Evolutionary conservation across 768 basidiomycete species (phyloP), one percentile per base, ranked within the genome.

Genomic region (Tulasnella calospora): DNA sequence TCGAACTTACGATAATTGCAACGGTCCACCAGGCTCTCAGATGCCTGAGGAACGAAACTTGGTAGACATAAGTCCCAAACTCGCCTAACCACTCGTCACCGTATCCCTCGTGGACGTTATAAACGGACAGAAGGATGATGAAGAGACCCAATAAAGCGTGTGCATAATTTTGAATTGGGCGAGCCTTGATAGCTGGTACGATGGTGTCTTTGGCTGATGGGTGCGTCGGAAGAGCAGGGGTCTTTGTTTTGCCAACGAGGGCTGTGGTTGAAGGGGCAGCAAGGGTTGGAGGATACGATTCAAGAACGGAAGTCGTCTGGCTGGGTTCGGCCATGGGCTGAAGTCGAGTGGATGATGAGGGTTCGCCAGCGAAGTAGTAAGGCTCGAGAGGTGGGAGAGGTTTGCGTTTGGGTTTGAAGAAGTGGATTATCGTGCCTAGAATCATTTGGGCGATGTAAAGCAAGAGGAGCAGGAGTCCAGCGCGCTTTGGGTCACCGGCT

Each of bases 51-150:
- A 40, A 35, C 13, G 27, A 5, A 6, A n/a, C 46, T 12, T 38
- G 35, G 8, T 17, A 2, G 4, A 44, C 73, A 6, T 17, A 6
- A 23, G 41, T 44, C 36, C 75, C 75, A 67, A 76, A 76, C 46
- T 35, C 36, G 21, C 30, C 27, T 35, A 77, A 5, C 81, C 81
- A 80, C 40, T 79, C 79, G 5, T 30, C n/a, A 10, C 57, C 19
- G 44, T 76, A 77, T 10, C 80, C 80, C 13, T 70, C 38, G 71
- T 82, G 78, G 80, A 80, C 79, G 70, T 81, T 79, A 77, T 86
- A 89, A 38, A 87, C 87, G 0, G 89, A 88, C 33, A 90, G 83
- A 1, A 83, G 87, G 71, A 92, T 84, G 74, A 90, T 90, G 0
- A 84, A 83, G 6, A 91, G 82, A 2, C 91, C 91, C 33, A 91